Base-by-base conservation (phyloP, 2,329 filamentous ascomycete species). In the Fusarium cicatricum region DNA sequence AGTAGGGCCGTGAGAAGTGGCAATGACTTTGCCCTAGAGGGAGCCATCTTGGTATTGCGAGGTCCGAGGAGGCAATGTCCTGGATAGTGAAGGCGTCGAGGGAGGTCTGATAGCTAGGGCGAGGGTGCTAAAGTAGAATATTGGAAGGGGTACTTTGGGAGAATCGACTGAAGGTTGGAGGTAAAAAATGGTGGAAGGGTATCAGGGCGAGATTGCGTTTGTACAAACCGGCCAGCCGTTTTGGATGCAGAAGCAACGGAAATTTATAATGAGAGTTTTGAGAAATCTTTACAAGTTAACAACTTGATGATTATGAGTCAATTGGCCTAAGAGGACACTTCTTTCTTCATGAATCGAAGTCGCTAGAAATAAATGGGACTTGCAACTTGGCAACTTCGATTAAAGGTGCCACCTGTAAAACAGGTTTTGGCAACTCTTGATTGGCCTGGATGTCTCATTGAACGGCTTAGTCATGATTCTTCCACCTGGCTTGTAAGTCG, bases 321-420 rank as follows among this genome's bases (percentile, higher is more conserved):
- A 59, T 55, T 52, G 12, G 21, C 21, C 33, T 34, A 49, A 67
- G 50, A 68, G 67, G 67, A 66, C 67, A 69, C 60, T 64, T 69
- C 46, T 48, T 52, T 37, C 23, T 23, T 54, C 37, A 38, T 52
- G 12, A 43, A 63, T 69, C 65, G 65, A 69, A 68, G 67, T 65
- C 58, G 49, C 65, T 67, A 64, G 67, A 69, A 69, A 53, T 40
- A 15, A 21, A 21, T 54, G 33, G 33, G 21, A 52, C 17, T 48
- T 60, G 60, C 66, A 69, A 69, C 58, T 69, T 69, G 66, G 62
- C 64, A 69, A 60, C 66, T 21, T 21, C 7, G 21, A 57, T 64
- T 41, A 29, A 39, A 53, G 40, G 33, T n/a, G 57, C 57, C 45
- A 43, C 56, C 32, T 16, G 16, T 14, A n/a, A 52, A 44, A 47